phyloP scores from a whole-genome alignment of 2,329 filamentous ascomycete species.

The Bertia moriformis region DNA sequence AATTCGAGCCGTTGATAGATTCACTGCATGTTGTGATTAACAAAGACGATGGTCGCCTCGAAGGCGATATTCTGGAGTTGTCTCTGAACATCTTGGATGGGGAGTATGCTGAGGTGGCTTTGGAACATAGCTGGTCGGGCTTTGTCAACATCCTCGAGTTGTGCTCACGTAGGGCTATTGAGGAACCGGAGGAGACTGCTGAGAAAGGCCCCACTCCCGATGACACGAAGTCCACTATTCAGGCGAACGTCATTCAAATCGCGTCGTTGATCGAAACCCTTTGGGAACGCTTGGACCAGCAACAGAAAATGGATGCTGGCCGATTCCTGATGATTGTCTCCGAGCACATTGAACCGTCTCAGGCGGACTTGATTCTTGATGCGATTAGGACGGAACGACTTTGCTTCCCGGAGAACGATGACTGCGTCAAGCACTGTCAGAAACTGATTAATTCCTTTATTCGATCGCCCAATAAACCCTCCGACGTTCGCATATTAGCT shows the following conservation, averaged over 20 bases:
- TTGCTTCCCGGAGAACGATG: slow-evolving; percentile 10
- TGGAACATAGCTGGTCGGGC: slow-evolving; percentile 11
- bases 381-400: slow-evolving; percentile 15
- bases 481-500: slow-evolving; percentile 20
- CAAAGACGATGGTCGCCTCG: slow-evolving; percentile 19
- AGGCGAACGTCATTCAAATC: slow-evolving; percentile 19
- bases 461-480: slow-evolving; percentile 17
- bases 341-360: slow-evolving; percentile 17
- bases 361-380: slow-evolving; percentile 19
- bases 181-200: slow-evolving; percentile 10
- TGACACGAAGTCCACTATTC: slow-evolving; percentile 18
- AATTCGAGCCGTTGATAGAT: slow-evolving; percentile 18
- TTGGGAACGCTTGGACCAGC: slow-evolving; percentile 17
- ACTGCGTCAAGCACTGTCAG: slow-evolving; percentile 2
- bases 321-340: slow-evolving; percentile 18
- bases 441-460: slow-evolving; percentile 14
- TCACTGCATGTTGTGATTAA: slow-evolving; percentile 15
- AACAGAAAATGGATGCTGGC: slow-evolving; percentile 17
- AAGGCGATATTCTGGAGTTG: slow-evolving; percentile 21
- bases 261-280: slow-evolving; percentile 16
- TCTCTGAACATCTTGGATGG: slow-evolving; percentile 21
- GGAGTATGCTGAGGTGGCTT: slow-evolving; percentile 14
- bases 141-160: slow-evolving; percentile 18
- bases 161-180: slow-evolving; percentile 16
- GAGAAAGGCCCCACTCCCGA: slow-evolving; percentile 11